Evolutionary conservation across 305 asterid species (phyloP).

Genomic region (Striga hermonthica): DNA sequence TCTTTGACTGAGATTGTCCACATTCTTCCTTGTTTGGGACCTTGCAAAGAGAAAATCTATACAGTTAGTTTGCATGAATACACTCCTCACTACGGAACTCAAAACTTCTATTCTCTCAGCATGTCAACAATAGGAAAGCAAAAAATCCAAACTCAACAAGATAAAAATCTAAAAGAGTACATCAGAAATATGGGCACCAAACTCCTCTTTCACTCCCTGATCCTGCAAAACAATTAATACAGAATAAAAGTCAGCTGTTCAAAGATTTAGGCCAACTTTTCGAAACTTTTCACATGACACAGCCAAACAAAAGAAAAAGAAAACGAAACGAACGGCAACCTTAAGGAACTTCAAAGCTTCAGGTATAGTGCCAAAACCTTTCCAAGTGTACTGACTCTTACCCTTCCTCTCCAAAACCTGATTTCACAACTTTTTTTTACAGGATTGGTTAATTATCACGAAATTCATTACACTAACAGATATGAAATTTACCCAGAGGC

Average conservation of each 20-base stretch:
- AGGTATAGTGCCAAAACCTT: constrained; percentile 53
- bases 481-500: constrained; percentile 51
- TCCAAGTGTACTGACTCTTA: constrained; percentile 59
- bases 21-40: constrained; percentile 33
- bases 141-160: constrained; percentile 23
- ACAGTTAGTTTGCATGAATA: neutral
- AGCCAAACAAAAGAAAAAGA: constrained; percentile 23
- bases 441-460: constrained; percentile 5
- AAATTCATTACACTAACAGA: constrained; percentile 4
- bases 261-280: constrained; percentile 10
- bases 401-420: constrained; percentile 40
- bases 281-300: neutral
- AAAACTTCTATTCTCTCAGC: neutral
- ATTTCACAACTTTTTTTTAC: constrained; percentile 8
- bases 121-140: constrained; percentile 3
- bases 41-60: constrained; percentile 31
- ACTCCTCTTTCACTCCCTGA: constrained; percentile 49
- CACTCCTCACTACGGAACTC: no score
- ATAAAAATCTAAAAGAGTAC: constrained; percentile 33
- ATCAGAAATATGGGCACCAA: constrained; percentile 39
- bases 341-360: constrained; percentile 47
- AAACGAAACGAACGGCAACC: constrained; percentile 32
- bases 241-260: neutral
- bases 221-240: constrained; percentile 29
- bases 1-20: constrained; percentile 28